Evolutionary conservation across 1,139 yeast species (phyloP).

Genomic region (Suhomyces yuchorum): DNA sequence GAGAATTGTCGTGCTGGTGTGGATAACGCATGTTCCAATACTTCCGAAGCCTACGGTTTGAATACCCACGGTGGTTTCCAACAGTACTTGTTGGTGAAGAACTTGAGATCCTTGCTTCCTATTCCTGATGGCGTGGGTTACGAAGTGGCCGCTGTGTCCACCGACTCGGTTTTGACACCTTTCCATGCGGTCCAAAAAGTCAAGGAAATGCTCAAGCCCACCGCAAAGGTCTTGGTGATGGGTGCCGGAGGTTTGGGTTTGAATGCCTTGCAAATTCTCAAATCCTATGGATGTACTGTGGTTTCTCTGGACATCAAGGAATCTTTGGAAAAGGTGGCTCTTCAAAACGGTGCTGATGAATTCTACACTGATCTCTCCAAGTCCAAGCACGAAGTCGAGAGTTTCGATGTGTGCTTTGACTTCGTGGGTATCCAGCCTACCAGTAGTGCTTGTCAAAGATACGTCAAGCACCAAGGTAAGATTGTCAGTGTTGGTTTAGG

Average conservation of each 20-base stretch:
- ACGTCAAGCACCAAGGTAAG: constrained; percentile 40
- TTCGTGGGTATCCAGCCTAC: constrained; percentile 49
- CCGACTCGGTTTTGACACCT: constrained; percentile 55
- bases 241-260: constrained; percentile 57
- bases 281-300: constrained; percentile 41
- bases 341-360: constrained; percentile 45
- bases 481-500: constrained; percentile 51
- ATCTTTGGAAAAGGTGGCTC: constrained; percentile 32
- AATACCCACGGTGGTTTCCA: constrained; percentile 54
- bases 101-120: constrained; percentile 39
- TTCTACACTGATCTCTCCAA: constrained; percentile 36
- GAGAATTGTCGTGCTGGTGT: constrained; percentile 43
- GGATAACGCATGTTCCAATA: constrained; percentile 40
- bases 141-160: constrained; percentile 51
- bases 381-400: constrained; percentile 31
- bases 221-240: constrained; percentile 43
- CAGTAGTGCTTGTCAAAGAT: constrained; percentile 34
- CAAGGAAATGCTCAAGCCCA: constrained; percentile 33
- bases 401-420: constrained; percentile 47
- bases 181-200: constrained; percentile 52
- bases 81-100: constrained; percentile 42
- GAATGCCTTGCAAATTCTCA: constrained; percentile 50
- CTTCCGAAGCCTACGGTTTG: constrained; percentile 40
- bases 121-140: constrained; percentile 51
- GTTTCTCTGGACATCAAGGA: constrained; percentile 45